Base-by-base conservation (phyloP, 306 rosid species). In the Cajanus cajan region DNA sequence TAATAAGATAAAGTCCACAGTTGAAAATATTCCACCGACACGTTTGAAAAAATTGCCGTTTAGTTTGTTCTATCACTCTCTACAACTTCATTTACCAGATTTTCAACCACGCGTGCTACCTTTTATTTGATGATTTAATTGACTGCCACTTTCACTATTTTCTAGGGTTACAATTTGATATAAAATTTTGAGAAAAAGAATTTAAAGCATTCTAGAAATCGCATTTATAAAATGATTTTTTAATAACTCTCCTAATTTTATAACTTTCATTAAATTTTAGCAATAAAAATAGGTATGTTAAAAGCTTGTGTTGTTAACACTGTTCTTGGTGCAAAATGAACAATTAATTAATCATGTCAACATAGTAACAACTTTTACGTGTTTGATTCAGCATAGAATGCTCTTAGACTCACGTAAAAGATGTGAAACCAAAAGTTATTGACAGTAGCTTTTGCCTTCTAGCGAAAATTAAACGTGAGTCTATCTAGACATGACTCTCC, bases 71-170 rank as follows among this genome's bases (percentile, higher is more conserved):
- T 2, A 36, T 21, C 34, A 45, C 31, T 65, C 2, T 76, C 68
- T 77, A 40, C 36, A 48, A 69, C n/a, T 28, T 76, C 18, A 61
- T 50, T 70, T 70, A 19, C 68, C n/a, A n/a, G 3, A 45, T 10
- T 59, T 61, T 66, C 77, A 78, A 78, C 57, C 41, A 71, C 51
- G 34, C 68, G 79, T 52, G 79, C 22, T 41, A 8, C 2, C 55
- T 72, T 47, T 52, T 54, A 63, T 70, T 50, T 51, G 7, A 39
- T 40, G 74, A 24, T 52, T 63, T 63, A 71, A 21, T 44, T 62
- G 69, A 57, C 81, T 48, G 13, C 7, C 2, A 16, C 25, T 68
- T 18, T 18, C 2, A 39, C 25, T 57, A 14, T 10, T 6, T 37
- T 19, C 15, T 25, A 54, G 69, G 33, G 37, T 41, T 50, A 15